phyloP scores from a whole-genome alignment of 2,329 filamentous ascomycete species.

The Aspergillus tubingensis region DNA sequence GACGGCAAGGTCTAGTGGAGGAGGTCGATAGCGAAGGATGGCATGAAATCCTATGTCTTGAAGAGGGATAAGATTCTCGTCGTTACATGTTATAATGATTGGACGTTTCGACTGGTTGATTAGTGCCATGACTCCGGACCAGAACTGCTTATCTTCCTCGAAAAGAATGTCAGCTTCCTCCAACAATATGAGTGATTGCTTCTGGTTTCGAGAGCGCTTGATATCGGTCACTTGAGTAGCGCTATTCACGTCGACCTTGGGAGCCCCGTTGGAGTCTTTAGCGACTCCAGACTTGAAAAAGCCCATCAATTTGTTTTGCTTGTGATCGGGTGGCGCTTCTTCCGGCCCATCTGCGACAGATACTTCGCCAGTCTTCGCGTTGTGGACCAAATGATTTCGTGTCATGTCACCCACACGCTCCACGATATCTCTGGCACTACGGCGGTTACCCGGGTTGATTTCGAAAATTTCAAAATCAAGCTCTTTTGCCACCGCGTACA shows the following conservation, averaged over 20 bases:
- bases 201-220: constrained; percentile 60
- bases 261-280: constrained; percentile 24
- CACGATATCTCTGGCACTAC: constrained; percentile 85
- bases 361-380: constrained; percentile 36
- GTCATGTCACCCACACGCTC: constrained; percentile 97
- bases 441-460: constrained; percentile 79
- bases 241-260: constrained; percentile 20
- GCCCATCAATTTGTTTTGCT: constrained; percentile 75
- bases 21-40: constrained; percentile 72
- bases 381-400: constrained; percentile 83
- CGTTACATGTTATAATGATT: constrained; percentile 92
- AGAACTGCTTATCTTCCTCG: constrained; percentile 95
- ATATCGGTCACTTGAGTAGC: constrained; percentile 27
- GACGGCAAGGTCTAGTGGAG: constrained; percentile 67
- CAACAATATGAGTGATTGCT: constrained; percentile 89
- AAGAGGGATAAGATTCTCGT: constrained; percentile 78
- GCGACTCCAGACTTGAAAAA: constrained; percentile 69
- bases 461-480: constrained; percentile 93
- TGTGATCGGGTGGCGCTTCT: constrained; percentile 64
- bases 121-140: constrained; percentile 75
- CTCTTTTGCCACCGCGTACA: constrained; percentile 90
- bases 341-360: constrained; percentile 49
- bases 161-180: constrained; percentile 94
- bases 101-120: constrained; percentile 85
- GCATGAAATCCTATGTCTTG: constrained; percentile 77